Conservation (phyloP, 78 protist species). For the Monosiga brevicollis region DNA sequence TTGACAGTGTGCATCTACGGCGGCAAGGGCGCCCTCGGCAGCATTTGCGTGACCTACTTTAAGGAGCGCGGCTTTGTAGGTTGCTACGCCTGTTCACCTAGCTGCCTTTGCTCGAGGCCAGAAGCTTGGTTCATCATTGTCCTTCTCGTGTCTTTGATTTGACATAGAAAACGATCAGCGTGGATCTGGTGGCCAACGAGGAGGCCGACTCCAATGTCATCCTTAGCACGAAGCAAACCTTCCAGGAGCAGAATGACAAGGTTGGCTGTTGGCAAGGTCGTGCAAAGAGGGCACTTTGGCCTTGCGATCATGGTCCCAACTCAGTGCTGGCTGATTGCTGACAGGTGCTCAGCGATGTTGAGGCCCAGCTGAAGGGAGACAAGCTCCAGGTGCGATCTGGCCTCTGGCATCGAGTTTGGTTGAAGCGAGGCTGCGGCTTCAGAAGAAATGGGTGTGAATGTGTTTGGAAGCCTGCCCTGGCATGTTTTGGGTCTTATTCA, state of each 20-base stretch:
- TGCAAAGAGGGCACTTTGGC: too few relatives aligned
- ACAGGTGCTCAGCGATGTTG: too few relatives aligned
- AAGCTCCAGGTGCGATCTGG: too few relatives aligned
- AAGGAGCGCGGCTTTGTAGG: not conserved
- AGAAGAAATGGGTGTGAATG: not conserved
- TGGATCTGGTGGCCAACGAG: conserved; percentile 28
- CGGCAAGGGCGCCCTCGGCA: conserved; percentile 58
- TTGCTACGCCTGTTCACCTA: not conserved
- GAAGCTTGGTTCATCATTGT: not conserved
- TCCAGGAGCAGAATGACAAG: not conserved
- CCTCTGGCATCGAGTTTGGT: too few relatives aligned
- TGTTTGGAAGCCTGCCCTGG: not conserved
- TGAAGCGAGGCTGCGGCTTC: too few relatives aligned
- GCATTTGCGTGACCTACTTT: conserved; percentile 10
- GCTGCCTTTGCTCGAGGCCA: not conserved
- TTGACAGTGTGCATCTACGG: conserved; percentile 39
- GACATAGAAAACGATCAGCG: conserved; percentile 3
- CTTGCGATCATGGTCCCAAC: too few relatives aligned
- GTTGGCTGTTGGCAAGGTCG: not conserved
- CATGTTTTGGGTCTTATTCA: conserved; percentile 2
- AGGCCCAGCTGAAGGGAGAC: too few relatives aligned
- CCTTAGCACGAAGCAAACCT: not conserved
- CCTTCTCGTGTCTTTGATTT: not conserved
- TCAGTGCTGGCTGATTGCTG: too few relatives aligned
- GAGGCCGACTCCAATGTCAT: conserved; percentile 1